phyloP scores from a whole-genome alignment of 192 early-diverging fungal genomes.

The Podochytrium sp. region DNA sequence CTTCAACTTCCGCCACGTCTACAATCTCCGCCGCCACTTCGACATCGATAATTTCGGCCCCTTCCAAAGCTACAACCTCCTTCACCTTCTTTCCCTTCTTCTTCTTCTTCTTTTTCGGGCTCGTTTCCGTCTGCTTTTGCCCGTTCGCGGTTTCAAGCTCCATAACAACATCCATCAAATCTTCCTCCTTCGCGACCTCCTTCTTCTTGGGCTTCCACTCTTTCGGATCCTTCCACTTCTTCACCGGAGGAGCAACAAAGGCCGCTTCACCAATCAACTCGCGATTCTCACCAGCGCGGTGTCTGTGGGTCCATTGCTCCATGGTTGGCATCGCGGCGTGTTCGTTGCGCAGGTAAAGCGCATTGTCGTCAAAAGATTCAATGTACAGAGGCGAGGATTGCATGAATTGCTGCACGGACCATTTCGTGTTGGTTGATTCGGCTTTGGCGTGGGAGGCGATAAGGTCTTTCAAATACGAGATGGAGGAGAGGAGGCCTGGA shows the following conservation, averaged over 20 bases:
- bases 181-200: too few relatives aligned
- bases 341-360: background rate
- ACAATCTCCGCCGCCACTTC: background rate
- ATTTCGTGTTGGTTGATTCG: background rate
- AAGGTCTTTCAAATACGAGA: conserved; percentile 1
- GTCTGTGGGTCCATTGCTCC: background rate
- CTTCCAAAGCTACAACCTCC: background rate
- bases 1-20: background rate
- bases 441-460: background rate
- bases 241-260: background rate
- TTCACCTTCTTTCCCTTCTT: background rate
- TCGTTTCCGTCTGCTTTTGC: background rate
- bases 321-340: background rate
- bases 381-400: conserved; percentile 1
- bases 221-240: background rate
- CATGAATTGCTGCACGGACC: conserved; percentile 11
- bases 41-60: too few relatives aligned
- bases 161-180: background rate
- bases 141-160: background rate
- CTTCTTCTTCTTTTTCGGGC: background rate
- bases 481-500: background rate
- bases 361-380: background rate
- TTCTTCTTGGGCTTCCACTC: background rate
- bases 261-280: background rate
- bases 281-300: background rate